Evolutionary conservation across 176 grass and related monocot species (phyloP), one percentile per base, ranked within the genome.

Genomic region (Aegilops bicornis): DNA sequence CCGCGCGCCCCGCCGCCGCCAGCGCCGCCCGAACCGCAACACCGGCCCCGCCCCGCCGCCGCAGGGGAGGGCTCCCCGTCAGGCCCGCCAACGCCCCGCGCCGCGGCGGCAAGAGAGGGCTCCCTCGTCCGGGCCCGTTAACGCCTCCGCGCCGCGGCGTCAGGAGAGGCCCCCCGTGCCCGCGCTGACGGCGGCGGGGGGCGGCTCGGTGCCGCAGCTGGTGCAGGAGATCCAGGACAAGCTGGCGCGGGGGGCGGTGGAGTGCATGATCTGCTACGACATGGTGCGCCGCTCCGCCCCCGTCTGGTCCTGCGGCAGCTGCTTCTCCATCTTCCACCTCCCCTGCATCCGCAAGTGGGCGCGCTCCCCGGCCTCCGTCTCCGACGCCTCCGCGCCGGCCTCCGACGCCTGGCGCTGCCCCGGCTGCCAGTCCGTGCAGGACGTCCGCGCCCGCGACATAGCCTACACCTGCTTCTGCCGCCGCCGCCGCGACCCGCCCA

Each of bases 241-340:
- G 88, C 88, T 98, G 16, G 61, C 92, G 33, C 85, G 88, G 3
- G 94, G 97, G 9, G 82, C 79, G 10, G 97, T 98, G 60, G 97
- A 98, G 87, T 98, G 97, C 87, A 99, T 99, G 97, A 99, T 99
- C 72, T 99, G 97, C 92, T 99, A 99, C 86, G 97, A 99, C 85
- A 94, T 96, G 94, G 97, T 99, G 75, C 90, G 92, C 22, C 71
- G 97, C 1, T 89, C 97, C 10, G 97, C 97, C 0, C 82, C 92
- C 66, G 74, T 96, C 22, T 99, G 97, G 97, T 99, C 97, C 58
- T 99, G 97, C 76, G 86, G 12, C 45, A 99, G 94, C 92, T 99
- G 97, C 85, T 99, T 88, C 86, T 90, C 97, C 70, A 98, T 98
- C 71, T 98, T 98, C 88, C 97, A 96, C 89, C 91, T 98, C 22